These are phyloP conservation scores for Micromonas pusilla DNA, from an alignment of 139 green algal genomes.

Conservation along the genomic window DNA sequence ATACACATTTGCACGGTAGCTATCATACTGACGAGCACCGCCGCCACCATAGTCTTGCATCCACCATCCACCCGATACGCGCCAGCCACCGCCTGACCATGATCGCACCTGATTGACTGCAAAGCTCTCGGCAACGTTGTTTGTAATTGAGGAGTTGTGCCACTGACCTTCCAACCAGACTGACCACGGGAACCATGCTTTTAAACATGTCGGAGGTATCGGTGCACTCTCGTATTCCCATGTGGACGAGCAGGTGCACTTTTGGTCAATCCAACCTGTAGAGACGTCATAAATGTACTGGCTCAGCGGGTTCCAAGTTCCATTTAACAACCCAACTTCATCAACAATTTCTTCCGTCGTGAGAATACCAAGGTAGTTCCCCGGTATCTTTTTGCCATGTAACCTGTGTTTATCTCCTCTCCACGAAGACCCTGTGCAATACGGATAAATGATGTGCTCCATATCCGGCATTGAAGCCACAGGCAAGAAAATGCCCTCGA, in stretches of 20 bases:
- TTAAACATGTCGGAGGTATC: neutral
- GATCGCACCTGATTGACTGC: neutral
- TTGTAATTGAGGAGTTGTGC: neutral
- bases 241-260: neutral
- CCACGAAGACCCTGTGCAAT: constrained; percentile 6
- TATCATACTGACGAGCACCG: neutral
- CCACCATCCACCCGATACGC: constrained; percentile 5
- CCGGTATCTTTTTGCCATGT: constrained; percentile 3
- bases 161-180: neutral
- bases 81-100: neutral
- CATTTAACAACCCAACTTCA: neutral
- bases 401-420: neutral
- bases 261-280: constrained; percentile 7
- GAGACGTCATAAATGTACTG: constrained; percentile 1
- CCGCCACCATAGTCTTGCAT: constrained; percentile 11
- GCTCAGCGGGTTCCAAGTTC: neutral
- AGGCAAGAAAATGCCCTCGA: neutral
- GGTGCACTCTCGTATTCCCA: constrained; percentile 7
- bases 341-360: neutral
- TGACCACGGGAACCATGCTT: neutral
- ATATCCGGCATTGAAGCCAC: neutral
- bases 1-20: neutral
- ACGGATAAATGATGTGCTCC: constrained; percentile 6
- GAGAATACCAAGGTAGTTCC: neutral
- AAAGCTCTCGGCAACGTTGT: neutral